Evolutionary conservation across 2,329 filamentous ascomycete genomes (phyloP).

Genomic region (Mycosphaerella sp.): DNA sequence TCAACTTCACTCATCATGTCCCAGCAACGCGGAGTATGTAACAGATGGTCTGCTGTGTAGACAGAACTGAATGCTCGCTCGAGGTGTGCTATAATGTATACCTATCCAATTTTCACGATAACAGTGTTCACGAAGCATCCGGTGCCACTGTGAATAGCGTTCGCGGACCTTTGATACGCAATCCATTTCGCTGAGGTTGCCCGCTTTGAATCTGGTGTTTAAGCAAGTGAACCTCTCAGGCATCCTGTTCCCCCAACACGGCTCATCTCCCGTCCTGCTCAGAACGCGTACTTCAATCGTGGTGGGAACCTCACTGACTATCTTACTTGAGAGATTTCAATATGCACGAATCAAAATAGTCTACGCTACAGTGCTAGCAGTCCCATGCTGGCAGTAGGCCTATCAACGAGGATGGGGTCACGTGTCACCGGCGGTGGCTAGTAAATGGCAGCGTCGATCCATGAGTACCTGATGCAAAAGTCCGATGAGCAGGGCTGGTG

Average conservation of each 20-base stretch:
- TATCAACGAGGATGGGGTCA: conserved; percentile 6
- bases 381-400: not conserved
- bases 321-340: not conserved
- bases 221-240: not conserved
- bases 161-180: not conserved
- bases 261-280: not conserved
- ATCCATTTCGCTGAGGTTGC: not conserved
- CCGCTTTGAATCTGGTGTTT: not conserved
- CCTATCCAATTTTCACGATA: too few relatives aligned
- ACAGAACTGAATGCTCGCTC: too few relatives aligned
- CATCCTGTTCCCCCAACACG: not conserved
- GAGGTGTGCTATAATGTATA: too few relatives aligned
- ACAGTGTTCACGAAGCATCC: not conserved
- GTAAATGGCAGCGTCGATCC: not conserved
- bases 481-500: conserved; percentile 1
- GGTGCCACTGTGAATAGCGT: not conserved
- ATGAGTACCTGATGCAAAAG: conserved; percentile 2
- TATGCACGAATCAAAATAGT: not conserved
- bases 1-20: conserved; percentile 7
- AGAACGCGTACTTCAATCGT: not conserved
- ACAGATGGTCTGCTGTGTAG: too few relatives aligned
- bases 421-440: not conserved
- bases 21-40: too few relatives aligned
- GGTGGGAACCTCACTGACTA: not conserved
- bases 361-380: not conserved